phyloP scores from a whole-genome alignment of 495 filamentous ascomycete species.

The Choiromyces venosus region DNA sequence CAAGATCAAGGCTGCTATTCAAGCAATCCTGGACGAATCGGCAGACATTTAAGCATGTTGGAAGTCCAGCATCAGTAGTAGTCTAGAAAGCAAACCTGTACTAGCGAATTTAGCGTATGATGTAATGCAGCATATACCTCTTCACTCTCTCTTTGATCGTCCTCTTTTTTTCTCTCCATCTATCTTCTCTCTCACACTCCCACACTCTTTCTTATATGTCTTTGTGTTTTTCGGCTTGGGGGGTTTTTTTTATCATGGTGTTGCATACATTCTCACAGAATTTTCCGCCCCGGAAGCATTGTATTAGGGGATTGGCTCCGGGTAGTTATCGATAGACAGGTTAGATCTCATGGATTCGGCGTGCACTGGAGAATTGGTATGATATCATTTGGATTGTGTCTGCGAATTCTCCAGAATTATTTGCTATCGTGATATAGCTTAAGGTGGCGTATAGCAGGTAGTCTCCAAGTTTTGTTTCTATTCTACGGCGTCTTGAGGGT shows the following conservation, averaged over 20 bases:
- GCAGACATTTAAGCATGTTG: neutral
- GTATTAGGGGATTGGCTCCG: neutral
- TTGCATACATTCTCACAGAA: neutral
- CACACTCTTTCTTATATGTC: neutral
- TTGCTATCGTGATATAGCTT: neutral
- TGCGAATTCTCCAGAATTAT: neutral
- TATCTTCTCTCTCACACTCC: no score
- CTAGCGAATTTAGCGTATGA: neutral
- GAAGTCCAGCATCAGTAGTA: neutral
- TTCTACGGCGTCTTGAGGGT: neutral
- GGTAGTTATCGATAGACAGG: neutral
- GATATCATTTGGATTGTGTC: neutral
- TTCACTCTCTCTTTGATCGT: neutral
- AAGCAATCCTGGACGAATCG: neutral
- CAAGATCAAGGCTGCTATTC: neutral
- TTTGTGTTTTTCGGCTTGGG: neutral
- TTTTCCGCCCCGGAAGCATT: neutral
- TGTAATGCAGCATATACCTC: neutral
- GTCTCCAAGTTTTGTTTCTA: neutral
- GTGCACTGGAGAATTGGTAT: neutral
- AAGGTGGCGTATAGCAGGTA: neutral
- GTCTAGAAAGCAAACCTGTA: neutral
- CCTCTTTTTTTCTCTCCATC: no score
- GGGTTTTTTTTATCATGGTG: neutral
- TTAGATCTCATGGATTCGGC: neutral